Conservation (phyloP, 2,329 filamentous ascomycete species). For the Curvularia lunata region DNA sequence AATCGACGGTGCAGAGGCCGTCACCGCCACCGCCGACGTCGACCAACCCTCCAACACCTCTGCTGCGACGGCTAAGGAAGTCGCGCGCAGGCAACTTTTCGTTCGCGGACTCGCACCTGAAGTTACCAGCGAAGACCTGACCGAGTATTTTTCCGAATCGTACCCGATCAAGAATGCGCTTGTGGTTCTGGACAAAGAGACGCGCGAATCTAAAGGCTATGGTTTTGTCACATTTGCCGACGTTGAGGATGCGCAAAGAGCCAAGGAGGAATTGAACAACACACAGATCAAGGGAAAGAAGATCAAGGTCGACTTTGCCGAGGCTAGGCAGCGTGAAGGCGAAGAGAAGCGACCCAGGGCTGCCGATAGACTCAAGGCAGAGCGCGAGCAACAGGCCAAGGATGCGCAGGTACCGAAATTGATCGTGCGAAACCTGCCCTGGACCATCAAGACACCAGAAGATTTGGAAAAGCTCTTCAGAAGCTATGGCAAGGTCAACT, state of each 20-base stretch:
- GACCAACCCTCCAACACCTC: slow-evolving; percentile 24
- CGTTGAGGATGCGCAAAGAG: slow-evolving; percentile 83
- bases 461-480: slow-evolving; percentile 80
- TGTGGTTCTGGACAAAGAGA: slow-evolving; percentile 84
- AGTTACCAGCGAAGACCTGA: slow-evolving; percentile 81
- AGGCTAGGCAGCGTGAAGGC: slow-evolving; percentile 75
- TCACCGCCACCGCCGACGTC: slow-evolving; percentile 35
- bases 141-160: slow-evolving; percentile 89
- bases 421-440: slow-evolving; percentile 94
- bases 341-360: slow-evolving; percentile 50
- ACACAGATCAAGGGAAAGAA: slow-evolving; percentile 78
- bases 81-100: slow-evolving; percentile 69
- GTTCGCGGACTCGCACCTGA: slow-evolving; percentile 81
- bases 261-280: slow-evolving; percentile 81
- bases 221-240: slow-evolving; percentile 98
- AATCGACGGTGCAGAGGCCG: slow-evolving; percentile 44
- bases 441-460: slow-evolving; percentile 88
- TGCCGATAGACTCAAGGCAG: slow-evolving; percentile 66
- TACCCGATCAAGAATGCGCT: slow-evolving; percentile 95
- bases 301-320: slow-evolving; percentile 85
- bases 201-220: slow-evolving; percentile 88
- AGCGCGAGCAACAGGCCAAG: slow-evolving; percentile 67
- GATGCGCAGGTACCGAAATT: slow-evolving; percentile 75
- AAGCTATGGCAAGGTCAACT: slow-evolving; percentile 91
- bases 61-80: slow-evolving; percentile 33